Evolutionary conservation across 164 flowering plant species (phyloP).

Genomic region (Chimonanthus praecox): DNA sequence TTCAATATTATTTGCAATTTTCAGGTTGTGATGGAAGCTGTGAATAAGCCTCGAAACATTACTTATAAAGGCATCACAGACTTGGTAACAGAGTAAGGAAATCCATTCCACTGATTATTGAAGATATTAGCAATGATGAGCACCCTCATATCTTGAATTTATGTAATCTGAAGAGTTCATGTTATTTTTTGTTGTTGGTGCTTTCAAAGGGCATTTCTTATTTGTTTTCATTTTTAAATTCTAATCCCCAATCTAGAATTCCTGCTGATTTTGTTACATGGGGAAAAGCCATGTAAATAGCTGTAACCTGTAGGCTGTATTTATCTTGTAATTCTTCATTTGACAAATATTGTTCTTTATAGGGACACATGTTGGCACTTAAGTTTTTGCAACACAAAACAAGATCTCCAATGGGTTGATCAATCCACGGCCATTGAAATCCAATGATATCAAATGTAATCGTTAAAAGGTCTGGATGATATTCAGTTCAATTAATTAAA

Average conservation of each 20-base stretch:
- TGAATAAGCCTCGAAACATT: slow-evolving; percentile 79
- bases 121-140: not conserved
- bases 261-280: not conserved
- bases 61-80: slow-evolving; percentile 84
- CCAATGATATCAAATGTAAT: too few species aligned
- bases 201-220: not conserved
- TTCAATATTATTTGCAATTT: not conserved
- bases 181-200: not conserved
- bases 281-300: not conserved
- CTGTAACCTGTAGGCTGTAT: not conserved
- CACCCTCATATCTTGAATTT: not conserved
- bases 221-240: not conserved
- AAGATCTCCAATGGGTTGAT: too few species aligned
- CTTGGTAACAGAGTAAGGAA: slow-evolving; percentile 88
- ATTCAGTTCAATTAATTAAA: too few species aligned
- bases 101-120: not conserved
- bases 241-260: not conserved
- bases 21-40: slow-evolving; percentile 95
- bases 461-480: too few species aligned
- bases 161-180: not conserved
- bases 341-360: too few species aligned
- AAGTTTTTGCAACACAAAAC: too few species aligned
- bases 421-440: too few species aligned
- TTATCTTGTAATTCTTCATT: too few species aligned
- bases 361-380: too few species aligned